These are phyloP conservation scores for Candida anglica DNA, from an alignment of 805 yeast genomes.

Conservation along the genomic window DNA sequence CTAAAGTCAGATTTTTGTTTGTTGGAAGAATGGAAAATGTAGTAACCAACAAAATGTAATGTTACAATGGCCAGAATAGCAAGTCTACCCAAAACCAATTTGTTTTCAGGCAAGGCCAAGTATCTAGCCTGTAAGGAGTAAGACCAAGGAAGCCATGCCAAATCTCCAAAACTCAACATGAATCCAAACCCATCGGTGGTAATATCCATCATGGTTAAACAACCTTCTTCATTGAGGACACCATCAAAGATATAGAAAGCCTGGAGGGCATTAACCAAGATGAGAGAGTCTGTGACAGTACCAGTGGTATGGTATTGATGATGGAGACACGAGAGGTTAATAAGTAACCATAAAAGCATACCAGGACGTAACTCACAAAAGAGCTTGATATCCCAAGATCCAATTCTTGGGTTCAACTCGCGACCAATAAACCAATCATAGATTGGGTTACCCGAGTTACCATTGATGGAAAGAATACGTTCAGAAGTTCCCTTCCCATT, in stretches of 20 bases:
- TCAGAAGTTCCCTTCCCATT: constrained; percentile 59
- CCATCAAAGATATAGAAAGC: constrained; percentile 87
- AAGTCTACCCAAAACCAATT: constrained; percentile 47
- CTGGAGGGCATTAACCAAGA: constrained; percentile 67
- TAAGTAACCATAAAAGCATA: constrained; percentile 75
- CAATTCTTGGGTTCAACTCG: constrained; percentile 88
- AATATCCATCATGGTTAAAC: constrained; percentile 90
- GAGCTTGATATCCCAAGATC: constrained; percentile 80
- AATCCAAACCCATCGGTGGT: constrained; percentile 97
- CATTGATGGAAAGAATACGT: constrained; percentile 77
- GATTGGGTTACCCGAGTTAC: constrained; percentile 70
- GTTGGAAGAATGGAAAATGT: constrained; percentile 81
- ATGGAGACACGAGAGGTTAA: constrained; percentile 77
- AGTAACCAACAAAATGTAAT: constrained; percentile 62
- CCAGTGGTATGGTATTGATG: constrained; percentile 67
- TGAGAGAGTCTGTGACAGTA: constrained; percentile 63
- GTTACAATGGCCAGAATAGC: constrained; percentile 37
- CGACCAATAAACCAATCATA: constrained; percentile 98
- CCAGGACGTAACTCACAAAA: constrained; percentile 97
- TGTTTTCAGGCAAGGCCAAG: constrained; percentile 53
- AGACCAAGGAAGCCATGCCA: constrained; percentile 88
- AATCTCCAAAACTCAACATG: constrained; percentile 93
- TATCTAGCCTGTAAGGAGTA: constrained; percentile 85
- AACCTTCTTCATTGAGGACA: constrained; percentile 85
- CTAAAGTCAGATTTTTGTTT: constrained; percentile 81